Evolutionary conservation across 148 eudicot genomes (phyloP).

Genomic region (Salicornia ramosissima): DNA sequence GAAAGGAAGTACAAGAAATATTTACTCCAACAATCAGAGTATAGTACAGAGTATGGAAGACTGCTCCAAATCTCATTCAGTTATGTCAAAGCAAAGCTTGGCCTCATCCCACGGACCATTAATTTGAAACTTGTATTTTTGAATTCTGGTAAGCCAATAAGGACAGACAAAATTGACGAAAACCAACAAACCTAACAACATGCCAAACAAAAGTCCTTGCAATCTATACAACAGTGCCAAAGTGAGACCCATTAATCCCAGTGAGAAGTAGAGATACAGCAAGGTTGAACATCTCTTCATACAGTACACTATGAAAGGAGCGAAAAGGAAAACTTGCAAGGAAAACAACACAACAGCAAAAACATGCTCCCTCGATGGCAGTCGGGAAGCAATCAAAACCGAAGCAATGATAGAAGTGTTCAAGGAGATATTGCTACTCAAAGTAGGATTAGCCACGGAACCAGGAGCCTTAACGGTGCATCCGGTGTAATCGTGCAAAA

Average conservation of each 20-base stretch:
- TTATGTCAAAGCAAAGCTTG: slow-evolving; percentile 77
- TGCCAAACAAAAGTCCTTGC: slow-evolving; percentile 56
- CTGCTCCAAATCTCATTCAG: slow-evolving; percentile 37
- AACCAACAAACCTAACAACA: slow-evolving; percentile 53
- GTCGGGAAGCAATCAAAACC: slow-evolving; percentile 89
- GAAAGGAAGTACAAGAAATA: no score
- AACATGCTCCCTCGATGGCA: slow-evolving; percentile 85
- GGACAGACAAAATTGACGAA: slow-evolving; percentile 79
- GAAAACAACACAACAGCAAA: slow-evolving; percentile 81
- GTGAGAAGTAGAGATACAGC: slow-evolving; percentile 62
- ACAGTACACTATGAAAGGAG: slow-evolving; percentile 69
- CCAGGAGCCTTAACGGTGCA: slow-evolving; percentile 73
- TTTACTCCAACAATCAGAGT: no score
- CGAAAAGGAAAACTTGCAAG: slow-evolving; percentile 87
- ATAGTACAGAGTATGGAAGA: no score
- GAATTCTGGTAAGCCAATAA: slow-evolving; percentile 87
- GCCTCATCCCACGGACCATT: slow-evolving; percentile 99
- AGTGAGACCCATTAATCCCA: slow-evolving; percentile 54
- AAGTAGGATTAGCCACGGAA: slow-evolving; percentile 46
- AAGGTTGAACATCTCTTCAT: slow-evolving; percentile 67
- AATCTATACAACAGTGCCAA: slow-evolving; percentile 47
- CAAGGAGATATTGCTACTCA: slow-evolving; percentile 68
- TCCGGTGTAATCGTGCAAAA: slow-evolving; percentile 85
- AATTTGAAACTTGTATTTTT: slow-evolving; percentile 87
- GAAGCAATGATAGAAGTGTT: slow-evolving; percentile 96